phyloP scores from a whole-genome alignment of 73 alveolate genomes.

The Urostyla sp. region DNA sequence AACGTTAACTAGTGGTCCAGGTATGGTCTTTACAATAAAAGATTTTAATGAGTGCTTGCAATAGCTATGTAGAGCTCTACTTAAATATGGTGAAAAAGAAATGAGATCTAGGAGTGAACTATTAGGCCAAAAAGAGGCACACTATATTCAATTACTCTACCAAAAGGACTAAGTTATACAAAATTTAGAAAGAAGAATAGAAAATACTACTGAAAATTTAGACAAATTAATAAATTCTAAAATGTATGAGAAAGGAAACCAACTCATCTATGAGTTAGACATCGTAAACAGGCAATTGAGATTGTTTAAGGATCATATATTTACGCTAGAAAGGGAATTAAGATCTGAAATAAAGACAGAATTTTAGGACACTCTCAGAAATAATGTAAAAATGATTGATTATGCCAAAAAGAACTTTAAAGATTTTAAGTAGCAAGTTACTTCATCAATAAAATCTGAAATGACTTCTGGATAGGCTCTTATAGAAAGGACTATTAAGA shows the following conservation, averaged over 20 bases:
- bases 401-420: slow-evolving; percentile 77
- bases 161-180: slow-evolving; percentile 40
- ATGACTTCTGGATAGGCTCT: slow-evolving; percentile 75
- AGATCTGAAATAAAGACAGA: slow-evolving; percentile 83
- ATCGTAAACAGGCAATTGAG: slow-evolving; percentile 83
- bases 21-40: slow-evolving; percentile 67
- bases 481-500: slow-evolving; percentile 62
- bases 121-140: slow-evolving; percentile 45
- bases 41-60: slow-evolving; percentile 72
- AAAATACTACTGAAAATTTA: slow-evolving; percentile 45
- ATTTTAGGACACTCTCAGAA: slow-evolving; percentile 74
- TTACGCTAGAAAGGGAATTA: slow-evolving; percentile 85
- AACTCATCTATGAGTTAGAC: slow-evolving; percentile 92
- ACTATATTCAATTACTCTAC: slow-evolving; percentile 51
- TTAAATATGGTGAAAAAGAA: slow-evolving; percentile 68
- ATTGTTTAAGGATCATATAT: slow-evolving; percentile 86
- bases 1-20: slow-evolving; percentile 80
- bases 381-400: slow-evolving; percentile 72
- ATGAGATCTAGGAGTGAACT: slow-evolving; percentile 66
- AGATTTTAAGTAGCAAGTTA: slow-evolving; percentile 82
- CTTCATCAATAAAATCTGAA: slow-evolving; percentile 80
- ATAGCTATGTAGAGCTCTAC: slow-evolving; percentile 57
- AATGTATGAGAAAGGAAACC: slow-evolving; percentile 76
- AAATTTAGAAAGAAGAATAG: slow-evolving; percentile 42
- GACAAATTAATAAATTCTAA: slow-evolving; percentile 71